These are phyloP conservation scores for Onygenales sp. DNA, from an alignment of 2,329 filamentous ascomycete species.

Conservation along the genomic window DNA sequence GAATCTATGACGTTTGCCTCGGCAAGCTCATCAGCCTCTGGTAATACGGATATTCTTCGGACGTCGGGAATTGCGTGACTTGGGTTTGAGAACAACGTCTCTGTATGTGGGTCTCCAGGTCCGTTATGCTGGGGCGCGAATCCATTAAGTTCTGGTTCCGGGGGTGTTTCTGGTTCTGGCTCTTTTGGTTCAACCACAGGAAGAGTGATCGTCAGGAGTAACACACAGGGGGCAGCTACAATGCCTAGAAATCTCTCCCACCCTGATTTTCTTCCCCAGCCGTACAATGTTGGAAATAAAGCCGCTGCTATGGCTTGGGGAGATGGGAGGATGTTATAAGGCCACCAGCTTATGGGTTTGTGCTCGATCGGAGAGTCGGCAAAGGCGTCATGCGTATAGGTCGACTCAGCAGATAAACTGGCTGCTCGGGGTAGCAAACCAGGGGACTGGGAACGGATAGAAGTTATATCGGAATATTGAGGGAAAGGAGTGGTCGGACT, in stretches of 20 bases:
- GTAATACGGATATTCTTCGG: neutral
- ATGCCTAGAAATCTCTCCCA: slow-evolving; percentile 76
- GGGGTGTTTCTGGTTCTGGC: slow-evolving; percentile 34
- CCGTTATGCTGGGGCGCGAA: slow-evolving; percentile 16
- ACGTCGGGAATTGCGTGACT: neutral
- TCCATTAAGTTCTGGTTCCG: slow-evolving; percentile 25
- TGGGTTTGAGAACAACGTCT: neutral
- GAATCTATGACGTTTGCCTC: neutral
- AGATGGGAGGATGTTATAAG: slow-evolving; percentile 61
- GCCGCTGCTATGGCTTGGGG: slow-evolving; percentile 63
- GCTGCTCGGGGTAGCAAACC: slow-evolving; percentile 50
- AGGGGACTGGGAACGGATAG: slow-evolving; percentile 38
- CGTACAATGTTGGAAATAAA: slow-evolving; percentile 77
- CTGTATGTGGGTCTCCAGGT: slow-evolving; percentile 1
- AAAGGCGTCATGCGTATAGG: slow-evolving; percentile 31
- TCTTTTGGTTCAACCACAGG: slow-evolving; percentile 73
- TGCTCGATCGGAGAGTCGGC: slow-evolving; percentile 30
- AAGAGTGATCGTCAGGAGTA: slow-evolving; percentile 79
- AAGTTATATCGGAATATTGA: slow-evolving; percentile 49
- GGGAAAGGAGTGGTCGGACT: slow-evolving; percentile 57
- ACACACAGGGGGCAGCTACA: slow-evolving; percentile 79
- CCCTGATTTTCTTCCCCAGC: slow-evolving; percentile 72
- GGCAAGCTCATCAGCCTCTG: neutral
- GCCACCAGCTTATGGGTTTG: slow-evolving; percentile 64
- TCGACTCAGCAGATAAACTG: slow-evolving; percentile 39